Evolutionary conservation across 495 filamentous ascomycete species (phyloP).

Genomic region (Tuber melanosporum): DNA sequence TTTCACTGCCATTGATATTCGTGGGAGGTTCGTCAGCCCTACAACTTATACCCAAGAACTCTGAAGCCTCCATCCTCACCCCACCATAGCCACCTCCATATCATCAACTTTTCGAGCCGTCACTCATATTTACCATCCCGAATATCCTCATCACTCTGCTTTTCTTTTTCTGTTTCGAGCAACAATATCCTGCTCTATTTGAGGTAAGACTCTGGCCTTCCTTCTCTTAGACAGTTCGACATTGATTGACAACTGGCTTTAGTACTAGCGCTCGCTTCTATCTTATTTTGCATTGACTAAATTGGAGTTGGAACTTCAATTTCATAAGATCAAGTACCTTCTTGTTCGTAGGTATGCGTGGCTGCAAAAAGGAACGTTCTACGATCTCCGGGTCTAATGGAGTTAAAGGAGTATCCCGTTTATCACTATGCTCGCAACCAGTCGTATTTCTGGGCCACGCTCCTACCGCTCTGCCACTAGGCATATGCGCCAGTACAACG

Average conservation of each 20-base stretch:
- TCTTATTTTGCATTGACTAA: background rate
- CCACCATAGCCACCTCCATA: background rate
- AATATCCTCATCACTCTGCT: background rate
- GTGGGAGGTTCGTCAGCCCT: background rate
- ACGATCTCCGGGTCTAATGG: background rate
- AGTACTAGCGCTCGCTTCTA: background rate
- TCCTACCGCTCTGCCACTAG: background rate
- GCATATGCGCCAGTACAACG: background rate
- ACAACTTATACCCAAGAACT: background rate
- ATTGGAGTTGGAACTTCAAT: background rate
- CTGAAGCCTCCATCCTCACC: background rate
- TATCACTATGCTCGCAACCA: background rate
- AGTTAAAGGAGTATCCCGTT: background rate
- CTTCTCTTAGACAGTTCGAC: background rate
- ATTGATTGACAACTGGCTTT: background rate
- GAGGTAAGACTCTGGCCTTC: background rate
- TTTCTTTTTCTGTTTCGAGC: background rate
- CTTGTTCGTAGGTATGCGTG: background rate
- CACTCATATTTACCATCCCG: background rate
- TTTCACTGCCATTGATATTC: background rate
- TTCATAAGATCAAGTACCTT: background rate
- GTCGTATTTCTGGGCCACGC: background rate
- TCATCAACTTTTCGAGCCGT: background rate
- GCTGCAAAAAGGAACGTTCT: background rate
- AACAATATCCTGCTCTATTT: background rate